Evolutionary conservation across 2,329 filamentous ascomycete species (phyloP).

Genomic region (Exserohilum rostratum): DNA sequence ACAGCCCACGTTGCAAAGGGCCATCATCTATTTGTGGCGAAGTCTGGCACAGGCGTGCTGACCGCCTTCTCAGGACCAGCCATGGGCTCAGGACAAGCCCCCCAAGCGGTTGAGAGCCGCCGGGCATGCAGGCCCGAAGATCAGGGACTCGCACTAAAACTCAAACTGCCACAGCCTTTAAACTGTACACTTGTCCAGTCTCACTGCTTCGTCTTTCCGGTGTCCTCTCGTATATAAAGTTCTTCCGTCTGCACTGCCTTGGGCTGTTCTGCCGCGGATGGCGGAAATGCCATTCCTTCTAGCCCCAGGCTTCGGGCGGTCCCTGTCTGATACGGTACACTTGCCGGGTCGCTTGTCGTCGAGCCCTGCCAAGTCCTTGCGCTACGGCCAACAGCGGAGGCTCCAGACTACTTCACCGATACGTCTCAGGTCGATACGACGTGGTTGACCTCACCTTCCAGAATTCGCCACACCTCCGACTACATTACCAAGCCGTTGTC

Average conservation of each 20-base stretch:
- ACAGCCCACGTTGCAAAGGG: slow-evolving; percentile 26
- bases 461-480: slow-evolving; percentile 19
- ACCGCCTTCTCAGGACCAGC: slow-evolving; percentile 28
- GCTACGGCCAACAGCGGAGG: slow-evolving; percentile 37
- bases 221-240: neutral
- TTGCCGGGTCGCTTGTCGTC: slow-evolving; percentile 21
- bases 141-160: slow-evolving; percentile 16
- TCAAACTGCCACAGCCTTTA: neutral
- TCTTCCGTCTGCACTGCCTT: neutral
- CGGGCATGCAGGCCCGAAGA: slow-evolving; percentile 24
- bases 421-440: slow-evolving; percentile 25
- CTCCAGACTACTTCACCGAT: slow-evolving; percentile 34
- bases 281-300: neutral
- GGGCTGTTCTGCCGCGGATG: neutral
- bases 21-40: slow-evolving; percentile 31
- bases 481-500: slow-evolving; percentile 4
- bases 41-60: slow-evolving; percentile 28
- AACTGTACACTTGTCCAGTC: neutral
- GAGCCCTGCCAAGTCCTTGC: slow-evolving; percentile 21
- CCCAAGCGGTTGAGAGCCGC: slow-evolving; percentile 14
- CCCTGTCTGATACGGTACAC: slow-evolving; percentile 13
- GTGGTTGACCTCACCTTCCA: slow-evolving; percentile 15
- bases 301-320: neutral
- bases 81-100: slow-evolving; percentile 15
- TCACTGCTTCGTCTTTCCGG: neutral